Evolutionary conservation across 1,284 basidiomycete genomes (phyloP).

Genomic region (Polyporus tsugae): DNA sequence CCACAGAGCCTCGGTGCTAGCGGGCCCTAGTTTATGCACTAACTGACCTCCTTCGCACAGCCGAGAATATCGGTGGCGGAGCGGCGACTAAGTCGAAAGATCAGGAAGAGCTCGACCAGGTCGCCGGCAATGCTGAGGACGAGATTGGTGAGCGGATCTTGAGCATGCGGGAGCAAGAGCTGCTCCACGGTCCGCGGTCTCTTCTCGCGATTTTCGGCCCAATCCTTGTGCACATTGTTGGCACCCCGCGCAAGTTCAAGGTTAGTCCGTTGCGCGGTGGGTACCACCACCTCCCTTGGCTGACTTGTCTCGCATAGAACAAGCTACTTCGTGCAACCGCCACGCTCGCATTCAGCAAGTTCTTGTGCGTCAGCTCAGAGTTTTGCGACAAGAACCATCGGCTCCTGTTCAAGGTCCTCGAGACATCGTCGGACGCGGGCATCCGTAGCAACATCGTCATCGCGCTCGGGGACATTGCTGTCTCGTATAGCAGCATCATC

Average conservation of each 20-base stretch:
- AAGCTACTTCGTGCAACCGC: constrained; percentile 87
- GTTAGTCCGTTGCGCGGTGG: constrained; percentile 46
- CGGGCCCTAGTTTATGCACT: not conserved
- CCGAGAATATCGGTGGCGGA: constrained; percentile 58
- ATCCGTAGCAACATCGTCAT: constrained; percentile 97
- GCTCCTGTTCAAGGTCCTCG: constrained; percentile 92
- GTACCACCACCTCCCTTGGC: too few species aligned
- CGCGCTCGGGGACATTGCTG: constrained; percentile 95
- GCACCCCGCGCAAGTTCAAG: constrained; percentile 88
- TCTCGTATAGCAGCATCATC: constrained; percentile 95
- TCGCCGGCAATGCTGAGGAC: constrained; percentile 97
- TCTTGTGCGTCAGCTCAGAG: constrained; percentile 94
- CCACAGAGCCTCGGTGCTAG: not conserved
- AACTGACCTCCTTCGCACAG: constrained; percentile 41
- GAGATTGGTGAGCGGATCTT: constrained; percentile 95
- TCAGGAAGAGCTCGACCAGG: constrained; percentile 93
- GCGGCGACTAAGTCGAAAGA: constrained; percentile 61
- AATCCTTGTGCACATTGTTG: constrained; percentile 90
- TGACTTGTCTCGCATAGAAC: constrained; percentile 61
- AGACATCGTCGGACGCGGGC: constrained; percentile 88
- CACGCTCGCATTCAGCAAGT: constrained; percentile 91
- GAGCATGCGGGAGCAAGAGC: constrained; percentile 85
- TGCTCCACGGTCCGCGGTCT: constrained; percentile 88
- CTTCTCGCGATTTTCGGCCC: constrained; percentile 89
- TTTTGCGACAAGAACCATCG: constrained; percentile 94